Evolutionary conservation across 2,329 filamentous ascomycete genomes (phyloP).

Genomic region (Drechslerella coelobrocha): DNA sequence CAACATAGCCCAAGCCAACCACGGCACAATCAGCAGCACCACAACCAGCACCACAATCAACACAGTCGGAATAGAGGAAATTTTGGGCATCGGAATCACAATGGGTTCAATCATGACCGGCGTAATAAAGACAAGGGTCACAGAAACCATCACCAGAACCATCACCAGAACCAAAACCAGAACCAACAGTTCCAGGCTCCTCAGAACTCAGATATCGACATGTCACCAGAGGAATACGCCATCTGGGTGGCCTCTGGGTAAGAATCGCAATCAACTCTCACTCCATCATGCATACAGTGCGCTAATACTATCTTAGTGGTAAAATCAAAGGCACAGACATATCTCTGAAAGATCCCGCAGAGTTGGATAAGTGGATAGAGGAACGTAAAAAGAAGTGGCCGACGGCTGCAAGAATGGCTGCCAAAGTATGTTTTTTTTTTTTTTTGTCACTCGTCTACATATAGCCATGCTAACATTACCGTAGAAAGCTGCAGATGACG

Average conservation of each 20-base stretch:
- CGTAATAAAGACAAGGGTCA: constrained; percentile 41
- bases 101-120: constrained; percentile 45
- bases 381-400: constrained; percentile 48
- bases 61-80: constrained; percentile 43
- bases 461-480: constrained; percentile 11
- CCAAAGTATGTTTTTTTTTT: constrained; percentile 17
- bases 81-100: constrained; percentile 37
- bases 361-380: constrained; percentile 42
- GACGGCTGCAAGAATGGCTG: constrained; percentile 29
- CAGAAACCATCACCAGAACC: constrained; percentile 24
- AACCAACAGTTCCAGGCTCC: constrained; percentile 30
- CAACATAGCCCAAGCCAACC: constrained; percentile 41
- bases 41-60: constrained; percentile 31
- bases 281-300: neutral
- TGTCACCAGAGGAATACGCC: constrained; percentile 46
- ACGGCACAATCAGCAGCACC: constrained; percentile 29
- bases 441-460: neutral
- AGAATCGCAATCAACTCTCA: neutral
- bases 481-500: constrained; percentile 48
- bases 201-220: constrained; percentile 35
- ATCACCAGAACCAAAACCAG: constrained; percentile 21
- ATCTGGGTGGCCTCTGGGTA: constrained; percentile 44
- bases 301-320: constrained; percentile 9
- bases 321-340: constrained; percentile 48
- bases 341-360: constrained; percentile 26